Evolutionary conservation across 2,329 filamentous ascomycete species (phyloP), one percentile per base, ranked within the genome.

Genomic region (Venturia pyrina): DNA sequence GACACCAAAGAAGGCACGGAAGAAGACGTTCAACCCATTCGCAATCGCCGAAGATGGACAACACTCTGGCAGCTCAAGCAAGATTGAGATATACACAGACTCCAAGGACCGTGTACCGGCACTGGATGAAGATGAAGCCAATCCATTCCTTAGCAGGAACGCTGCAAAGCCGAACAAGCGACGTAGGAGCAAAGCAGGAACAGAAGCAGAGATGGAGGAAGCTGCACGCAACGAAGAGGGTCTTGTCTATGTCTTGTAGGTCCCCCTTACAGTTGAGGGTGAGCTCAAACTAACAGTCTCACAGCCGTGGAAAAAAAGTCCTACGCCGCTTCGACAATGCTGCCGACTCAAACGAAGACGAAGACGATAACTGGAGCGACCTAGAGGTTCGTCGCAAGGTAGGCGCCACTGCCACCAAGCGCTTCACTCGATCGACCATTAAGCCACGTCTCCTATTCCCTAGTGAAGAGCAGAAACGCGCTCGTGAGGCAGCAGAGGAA

Each of bases 161-260:
- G 78, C 75, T 60, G 74, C 78, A 78, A 80, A 28, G 53, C 73
- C 66, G 82, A 77, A 70, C 82, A 81, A 68, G 78, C 82, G 69
- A 73, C 82, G 81, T 69, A 83, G 82, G 71, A 74, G 74, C 65
- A 73, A 66, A 67, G 81, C 86, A 67, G 81, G 82, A 0, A 83
- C 86, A 72, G 83, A 83, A 40, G 77, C 80, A 34, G 79, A 84
- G 70, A 79, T 91, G 67, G 84, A 90, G 7, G 83, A 89, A 59
- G 85, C 85, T 17, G 81, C 83, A 3, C 75, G 80, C 41, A 86
- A 88, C 40, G 83, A 87, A 4, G 89, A 93, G 74, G 90, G 90
- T 67, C 82, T 91, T 72, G 79, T 92, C 68, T 91, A 87, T 71
- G 83, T 87, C 15, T 93, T 93, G 89, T 92, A 82, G 83, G 89